phyloP scores from a whole-genome alignment of 176 grass and related monocot species.

The Cymbopogon citratus region DNA sequence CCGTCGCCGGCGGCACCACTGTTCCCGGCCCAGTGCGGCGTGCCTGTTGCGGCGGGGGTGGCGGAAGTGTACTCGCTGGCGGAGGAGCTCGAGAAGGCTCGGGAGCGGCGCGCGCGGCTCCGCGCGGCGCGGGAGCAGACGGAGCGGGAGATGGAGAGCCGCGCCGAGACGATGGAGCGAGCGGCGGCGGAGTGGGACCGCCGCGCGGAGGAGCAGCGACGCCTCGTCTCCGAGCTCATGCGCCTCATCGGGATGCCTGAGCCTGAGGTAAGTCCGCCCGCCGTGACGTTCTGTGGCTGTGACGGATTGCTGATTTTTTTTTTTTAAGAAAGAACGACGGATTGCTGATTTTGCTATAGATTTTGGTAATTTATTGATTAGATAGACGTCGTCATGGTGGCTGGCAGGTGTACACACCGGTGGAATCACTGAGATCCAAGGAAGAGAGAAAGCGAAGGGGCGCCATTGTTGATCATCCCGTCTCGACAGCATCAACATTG shows the following conservation, averaged over 20 bases:
- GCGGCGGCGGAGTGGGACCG: no score
- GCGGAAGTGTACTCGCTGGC: conserved; percentile 27
- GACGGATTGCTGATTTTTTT: no score
- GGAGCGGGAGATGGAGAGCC: not conserved
- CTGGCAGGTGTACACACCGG: conserved; percentile 24
- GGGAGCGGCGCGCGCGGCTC: conserved; percentile 24
- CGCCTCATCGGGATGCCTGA: conserved; percentile 28
- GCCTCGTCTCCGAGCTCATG: conserved; percentile 35
- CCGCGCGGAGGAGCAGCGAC: conserved; percentile 21
- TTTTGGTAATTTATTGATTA: not conserved
- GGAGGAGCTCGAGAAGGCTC: conserved; percentile 48
- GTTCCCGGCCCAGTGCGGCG: not conserved
- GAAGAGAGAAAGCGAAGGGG: conserved; percentile 33
- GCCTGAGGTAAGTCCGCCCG: not conserved
- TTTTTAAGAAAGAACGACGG: no score
- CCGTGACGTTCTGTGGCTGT: no score
- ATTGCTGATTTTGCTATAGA: not conserved
- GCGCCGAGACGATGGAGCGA: not conserved
- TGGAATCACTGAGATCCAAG: conserved; percentile 42
- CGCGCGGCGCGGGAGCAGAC: conserved; percentile 27
- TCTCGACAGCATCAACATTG: not conserved
- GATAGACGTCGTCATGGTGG: not conserved
- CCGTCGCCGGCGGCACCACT: not conserved
- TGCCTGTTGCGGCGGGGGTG: not conserved
- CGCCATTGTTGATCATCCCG: not conserved